phyloP scores from a whole-genome alignment of 495 filamentous ascomycete genomes.

The Podospora fimiseda region DNA sequence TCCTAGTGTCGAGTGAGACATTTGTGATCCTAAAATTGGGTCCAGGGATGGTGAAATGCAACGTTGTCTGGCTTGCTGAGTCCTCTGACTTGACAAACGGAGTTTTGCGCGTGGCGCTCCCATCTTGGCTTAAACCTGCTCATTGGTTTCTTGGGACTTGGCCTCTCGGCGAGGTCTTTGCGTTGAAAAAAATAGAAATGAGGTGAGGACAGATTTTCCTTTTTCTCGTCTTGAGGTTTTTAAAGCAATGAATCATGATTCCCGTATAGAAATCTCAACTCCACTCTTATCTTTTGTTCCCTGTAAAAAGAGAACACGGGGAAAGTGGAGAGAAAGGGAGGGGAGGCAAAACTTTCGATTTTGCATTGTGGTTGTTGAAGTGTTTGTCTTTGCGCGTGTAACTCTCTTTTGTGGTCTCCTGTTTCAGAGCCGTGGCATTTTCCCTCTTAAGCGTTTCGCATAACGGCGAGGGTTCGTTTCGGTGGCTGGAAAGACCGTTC shows the following conservation, averaged over 20 bases:
- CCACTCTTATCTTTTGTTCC: too few relatives aligned
- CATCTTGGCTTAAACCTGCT: neutral
- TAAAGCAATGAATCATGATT: too few relatives aligned
- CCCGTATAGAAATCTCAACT: too few relatives aligned
- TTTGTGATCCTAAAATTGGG: neutral
- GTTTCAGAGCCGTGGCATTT: conserved; percentile 10
- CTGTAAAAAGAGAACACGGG: neutral
- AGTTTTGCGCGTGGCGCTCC: neutral
- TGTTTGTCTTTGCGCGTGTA: neutral
- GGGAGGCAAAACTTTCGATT: neutral
- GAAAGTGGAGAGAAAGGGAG: neutral
- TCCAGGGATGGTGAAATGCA: neutral
- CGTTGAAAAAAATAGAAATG: neutral
- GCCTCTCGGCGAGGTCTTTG: neutral
- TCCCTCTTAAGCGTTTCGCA: neutral
- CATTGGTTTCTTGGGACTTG: neutral
- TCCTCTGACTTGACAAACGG: neutral
- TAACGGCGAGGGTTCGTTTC: neutral
- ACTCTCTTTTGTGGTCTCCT: conserved; percentile 4
- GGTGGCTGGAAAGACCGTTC: neutral
- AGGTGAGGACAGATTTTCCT: too few relatives aligned
- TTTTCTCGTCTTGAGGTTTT: too few relatives aligned
- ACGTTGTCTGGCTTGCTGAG: neutral
- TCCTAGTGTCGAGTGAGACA: neutral
- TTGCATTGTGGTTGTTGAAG: neutral